A percentile compares a stretch with the other conserved stretches of the same genome.
Evolutionary conservation across 805 yeast species (phyloP).

Genomic region (Saccharomycopsis olivae): DNA sequence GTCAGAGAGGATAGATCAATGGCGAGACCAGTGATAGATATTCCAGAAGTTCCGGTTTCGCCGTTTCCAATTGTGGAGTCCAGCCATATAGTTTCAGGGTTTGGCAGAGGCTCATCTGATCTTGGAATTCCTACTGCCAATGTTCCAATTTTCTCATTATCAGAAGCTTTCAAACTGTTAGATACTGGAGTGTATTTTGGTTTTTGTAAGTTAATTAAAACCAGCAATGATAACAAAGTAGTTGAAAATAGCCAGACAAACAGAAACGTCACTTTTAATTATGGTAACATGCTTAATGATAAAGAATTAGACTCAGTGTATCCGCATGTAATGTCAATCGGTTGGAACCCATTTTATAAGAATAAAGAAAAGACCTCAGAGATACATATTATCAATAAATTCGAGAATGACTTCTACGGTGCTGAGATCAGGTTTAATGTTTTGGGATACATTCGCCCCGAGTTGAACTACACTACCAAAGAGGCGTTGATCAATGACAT

Average conservation of each 20-base stretch:
- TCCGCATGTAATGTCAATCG: slow-evolving; percentile 93
- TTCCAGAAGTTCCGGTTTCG: slow-evolving; percentile 32
- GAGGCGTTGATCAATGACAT: slow-evolving; percentile 80
- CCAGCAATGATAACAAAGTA: slow-evolving; percentile 9
- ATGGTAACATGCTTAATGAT: slow-evolving; percentile 39
- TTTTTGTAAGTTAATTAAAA: slow-evolving; percentile 35
- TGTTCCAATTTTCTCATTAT: slow-evolving; percentile 47
- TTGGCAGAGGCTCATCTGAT: slow-evolving; percentile 91
- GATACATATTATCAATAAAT: slow-evolving; percentile 73
- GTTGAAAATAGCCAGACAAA: slow-evolving; percentile 21
- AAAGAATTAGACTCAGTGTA: slow-evolving; percentile 35
- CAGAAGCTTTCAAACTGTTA: slow-evolving; percentile 29
- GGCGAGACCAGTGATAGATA: slow-evolving; percentile 15
- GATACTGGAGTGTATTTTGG: slow-evolving; percentile 90
- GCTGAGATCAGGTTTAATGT: slow-evolving; percentile 58
- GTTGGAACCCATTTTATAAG: slow-evolving; percentile 88
- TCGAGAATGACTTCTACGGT: slow-evolving; percentile 66
- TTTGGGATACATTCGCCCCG: slow-evolving; percentile 87
- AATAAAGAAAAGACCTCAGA: slow-evolving; percentile 79
- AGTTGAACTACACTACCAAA: slow-evolving; percentile 68
- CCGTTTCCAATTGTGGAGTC: slow-evolving; percentile 41
- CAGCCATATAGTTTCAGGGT: slow-evolving; percentile 61
- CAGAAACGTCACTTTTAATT: slow-evolving; percentile 42
- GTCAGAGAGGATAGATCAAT: too few species aligned
- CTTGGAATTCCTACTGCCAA: slow-evolving; percentile 96